These are phyloP conservation scores for Kappamyces sp. DNA, from an alignment of 192 early-diverging fungal species.

Conservation along the genomic window DNA sequence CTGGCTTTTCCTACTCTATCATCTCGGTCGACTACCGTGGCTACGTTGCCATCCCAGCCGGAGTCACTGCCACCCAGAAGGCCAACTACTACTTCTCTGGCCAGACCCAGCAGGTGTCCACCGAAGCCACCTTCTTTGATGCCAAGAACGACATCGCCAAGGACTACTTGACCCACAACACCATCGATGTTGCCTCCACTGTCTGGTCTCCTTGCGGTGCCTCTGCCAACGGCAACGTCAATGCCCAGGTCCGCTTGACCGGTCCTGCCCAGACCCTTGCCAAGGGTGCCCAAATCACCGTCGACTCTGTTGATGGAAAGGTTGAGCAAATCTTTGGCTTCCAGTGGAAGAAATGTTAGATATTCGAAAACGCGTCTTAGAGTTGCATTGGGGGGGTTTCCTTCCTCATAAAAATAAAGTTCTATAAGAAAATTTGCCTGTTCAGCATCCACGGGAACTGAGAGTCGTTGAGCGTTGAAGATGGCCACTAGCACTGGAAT, in stretches of 20 bases:
- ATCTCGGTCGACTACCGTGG: constrained; percentile 14
- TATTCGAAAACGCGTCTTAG: neutral
- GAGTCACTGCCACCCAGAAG: constrained; percentile 10
- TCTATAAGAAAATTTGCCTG: too few species aligned
- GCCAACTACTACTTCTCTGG: constrained; percentile 19
- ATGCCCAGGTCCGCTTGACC: neutral
- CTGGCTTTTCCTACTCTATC: constrained; percentile 12
- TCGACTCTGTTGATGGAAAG: constrained; percentile 20
- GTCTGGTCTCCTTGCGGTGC: constrained; percentile 6
- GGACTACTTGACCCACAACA: constrained; percentile 18
- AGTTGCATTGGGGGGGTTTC: too few species aligned
- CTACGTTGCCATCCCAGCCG: constrained; percentile 3
- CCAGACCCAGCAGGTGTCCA: neutral
- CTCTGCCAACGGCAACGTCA: neutral
- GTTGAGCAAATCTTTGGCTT: constrained; percentile 19
- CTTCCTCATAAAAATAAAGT: too few species aligned
- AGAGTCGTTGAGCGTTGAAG: too few species aligned
- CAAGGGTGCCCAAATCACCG: constrained; percentile 3
- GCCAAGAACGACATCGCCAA: neutral
- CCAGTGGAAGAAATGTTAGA: constrained; percentile 20
- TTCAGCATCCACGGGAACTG: too few species aligned
- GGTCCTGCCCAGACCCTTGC: neutral
- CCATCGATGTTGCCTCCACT: constrained; percentile 16
- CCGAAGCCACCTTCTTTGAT: constrained; percentile 2
- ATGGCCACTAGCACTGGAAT: too few species aligned